phyloP scores from a whole-genome alignment of 768 basidiomycete genomes.

The Collybia sp. region DNA sequence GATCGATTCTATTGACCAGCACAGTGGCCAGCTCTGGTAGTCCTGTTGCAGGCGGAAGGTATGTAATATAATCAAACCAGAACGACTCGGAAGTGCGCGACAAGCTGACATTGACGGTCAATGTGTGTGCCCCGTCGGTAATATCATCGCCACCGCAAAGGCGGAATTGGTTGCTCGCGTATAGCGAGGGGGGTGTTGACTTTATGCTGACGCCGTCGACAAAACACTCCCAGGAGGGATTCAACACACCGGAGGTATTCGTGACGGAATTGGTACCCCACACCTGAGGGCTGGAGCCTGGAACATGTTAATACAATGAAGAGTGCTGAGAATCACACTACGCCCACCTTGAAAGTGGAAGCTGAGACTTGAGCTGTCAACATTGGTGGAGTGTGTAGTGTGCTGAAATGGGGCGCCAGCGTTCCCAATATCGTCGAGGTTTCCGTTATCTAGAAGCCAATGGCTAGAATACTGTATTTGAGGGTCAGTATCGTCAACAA shows the following conservation, averaged over 20 bases:
- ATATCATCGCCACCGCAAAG: constrained; percentile 13
- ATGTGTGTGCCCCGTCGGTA: constrained; percentile 14
- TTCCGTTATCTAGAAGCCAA: constrained; percentile 24
- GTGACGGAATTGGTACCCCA: constrained; percentile 14
- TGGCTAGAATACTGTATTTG: constrained; percentile 20
- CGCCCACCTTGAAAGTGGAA: constrained; percentile 24
- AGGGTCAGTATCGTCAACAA: constrained; percentile 29
- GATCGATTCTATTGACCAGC: constrained; percentile 10
- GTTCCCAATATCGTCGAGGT: constrained; percentile 21
- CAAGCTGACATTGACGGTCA: constrained; percentile 16
- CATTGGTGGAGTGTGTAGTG: constrained; percentile 24
- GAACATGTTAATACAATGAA: neutral
- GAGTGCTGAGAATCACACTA: neutral
- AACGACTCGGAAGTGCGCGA: constrained; percentile 14
- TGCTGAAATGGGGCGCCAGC: constrained; percentile 25
- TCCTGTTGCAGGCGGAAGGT: constrained; percentile 11
- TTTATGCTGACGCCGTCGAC: constrained; percentile 17
- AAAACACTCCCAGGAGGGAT: constrained; percentile 20
- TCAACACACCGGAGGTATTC: constrained; percentile 6
- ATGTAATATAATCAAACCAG: constrained; percentile 23
- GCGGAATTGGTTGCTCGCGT: constrained; percentile 12
- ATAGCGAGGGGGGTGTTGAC: constrained; percentile 3
- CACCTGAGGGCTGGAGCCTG: constrained; percentile 11
- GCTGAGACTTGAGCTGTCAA: constrained; percentile 17
- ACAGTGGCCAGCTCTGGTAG: constrained; percentile 11